phyloP scores from a whole-genome alignment of 2,329 filamentous ascomycete genomes.

The Pestalotiopsis fici region DNA sequence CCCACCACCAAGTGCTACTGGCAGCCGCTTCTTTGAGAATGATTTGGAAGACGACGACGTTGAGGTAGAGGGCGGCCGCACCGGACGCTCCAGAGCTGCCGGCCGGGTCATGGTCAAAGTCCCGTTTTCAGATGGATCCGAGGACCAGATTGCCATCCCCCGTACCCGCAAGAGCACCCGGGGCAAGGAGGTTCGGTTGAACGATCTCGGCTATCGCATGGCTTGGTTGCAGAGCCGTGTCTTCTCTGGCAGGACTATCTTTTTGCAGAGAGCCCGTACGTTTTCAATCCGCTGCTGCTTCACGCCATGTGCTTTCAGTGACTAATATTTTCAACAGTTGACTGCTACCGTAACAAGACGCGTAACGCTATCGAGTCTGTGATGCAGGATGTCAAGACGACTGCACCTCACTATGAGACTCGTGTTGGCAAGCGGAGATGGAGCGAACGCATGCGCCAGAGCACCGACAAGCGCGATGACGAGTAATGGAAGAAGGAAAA shows the following conservation, averaged over 20 bases:
- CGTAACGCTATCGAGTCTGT: slow-evolving; percentile 76
- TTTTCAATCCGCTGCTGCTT: slow-evolving; percentile 28
- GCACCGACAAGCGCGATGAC: slow-evolving; percentile 33
- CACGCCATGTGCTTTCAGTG: not conserved
- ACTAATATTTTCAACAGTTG: slow-evolving; percentile 57
- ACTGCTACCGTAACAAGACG: slow-evolving; percentile 75
- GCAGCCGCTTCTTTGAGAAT: slow-evolving; percentile 73
- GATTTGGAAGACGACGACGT: slow-evolving; percentile 60
- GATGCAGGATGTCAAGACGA: slow-evolving; percentile 72
- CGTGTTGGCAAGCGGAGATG: slow-evolving; percentile 81
- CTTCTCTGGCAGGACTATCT: slow-evolving; percentile 83
- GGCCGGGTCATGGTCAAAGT: slow-evolving; percentile 57
- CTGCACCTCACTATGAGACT: slow-evolving; percentile 86
- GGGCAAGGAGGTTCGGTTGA: slow-evolving; percentile 83
- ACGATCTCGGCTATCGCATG: slow-evolving; percentile 93
- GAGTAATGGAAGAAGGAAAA: slow-evolving; percentile 14
- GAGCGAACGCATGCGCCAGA: slow-evolving; percentile 56
- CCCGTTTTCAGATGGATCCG: slow-evolving; percentile 67
- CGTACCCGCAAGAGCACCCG: slow-evolving; percentile 69
- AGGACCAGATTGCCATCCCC: slow-evolving; percentile 75
- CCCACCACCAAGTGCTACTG: slow-evolving; percentile 74
- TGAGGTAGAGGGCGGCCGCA: slow-evolving; percentile 50
- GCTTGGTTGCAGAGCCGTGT: slow-evolving; percentile 94
- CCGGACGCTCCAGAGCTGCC: slow-evolving; percentile 34
- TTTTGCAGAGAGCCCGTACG: slow-evolving; percentile 89